phyloP scores from a whole-genome alignment of 345 rosid species.

The Toxicodendron radicans region DNA sequence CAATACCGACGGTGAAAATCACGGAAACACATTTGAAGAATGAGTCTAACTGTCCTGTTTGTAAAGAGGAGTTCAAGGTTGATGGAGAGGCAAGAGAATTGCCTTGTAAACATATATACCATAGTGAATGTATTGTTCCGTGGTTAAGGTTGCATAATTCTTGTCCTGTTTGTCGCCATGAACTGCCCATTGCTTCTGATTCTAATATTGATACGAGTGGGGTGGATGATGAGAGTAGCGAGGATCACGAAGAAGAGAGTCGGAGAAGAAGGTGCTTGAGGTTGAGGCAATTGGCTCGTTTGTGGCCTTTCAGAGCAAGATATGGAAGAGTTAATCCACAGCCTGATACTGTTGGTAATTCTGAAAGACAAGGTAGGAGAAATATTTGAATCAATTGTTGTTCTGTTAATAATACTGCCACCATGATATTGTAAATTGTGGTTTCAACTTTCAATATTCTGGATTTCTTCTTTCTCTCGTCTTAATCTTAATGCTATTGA shows the following conservation, averaged over 20 bases:
- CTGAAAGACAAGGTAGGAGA: conserved; percentile 34
- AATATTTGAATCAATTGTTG: conserved; percentile 10
- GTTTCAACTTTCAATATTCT: no score
- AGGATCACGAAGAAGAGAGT: conserved; percentile 12
- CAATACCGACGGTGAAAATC: conserved; percentile 57
- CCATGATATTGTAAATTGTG: no score
- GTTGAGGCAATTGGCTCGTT: conserved; percentile 39
- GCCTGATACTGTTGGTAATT: conserved; percentile 14
- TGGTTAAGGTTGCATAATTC: conserved; percentile 86
- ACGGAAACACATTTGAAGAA: conserved; percentile 40
- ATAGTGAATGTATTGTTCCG: conserved; percentile 65
- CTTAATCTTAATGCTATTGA: conserved; percentile 7
- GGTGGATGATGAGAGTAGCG: conserved; percentile 10
- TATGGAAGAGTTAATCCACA: conserved; percentile 38
- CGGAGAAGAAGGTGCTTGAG: conserved; percentile 40
- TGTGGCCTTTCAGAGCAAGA: conserved; percentile 56
- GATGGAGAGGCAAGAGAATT: conserved; percentile 75
- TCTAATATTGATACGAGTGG: not conserved
- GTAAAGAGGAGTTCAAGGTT: conserved; percentile 74
- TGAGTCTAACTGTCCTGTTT: conserved; percentile 63
- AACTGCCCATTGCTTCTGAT: conserved; percentile 29
- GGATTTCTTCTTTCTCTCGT: not conserved
- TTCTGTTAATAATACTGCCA: not conserved
- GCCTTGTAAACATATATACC: conserved; percentile 78
- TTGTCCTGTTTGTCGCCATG: conserved; percentile 70